Conservation (phyloP, 169 alveolate genomes). For the Miamiensis avidus region DNA sequence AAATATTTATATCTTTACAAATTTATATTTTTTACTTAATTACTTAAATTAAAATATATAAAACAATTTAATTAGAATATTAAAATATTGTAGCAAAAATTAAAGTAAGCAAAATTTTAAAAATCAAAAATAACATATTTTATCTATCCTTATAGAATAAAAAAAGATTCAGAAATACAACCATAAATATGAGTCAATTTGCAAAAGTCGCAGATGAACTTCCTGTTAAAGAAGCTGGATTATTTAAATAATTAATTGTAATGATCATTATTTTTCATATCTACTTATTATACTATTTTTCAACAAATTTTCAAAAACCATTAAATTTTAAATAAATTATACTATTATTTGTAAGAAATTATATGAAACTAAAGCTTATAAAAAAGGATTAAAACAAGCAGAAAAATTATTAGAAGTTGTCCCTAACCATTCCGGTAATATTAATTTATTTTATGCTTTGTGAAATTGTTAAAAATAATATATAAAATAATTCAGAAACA, state of each 20-base stretch:
- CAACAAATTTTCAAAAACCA: not conserved
- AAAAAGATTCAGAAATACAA: no score
- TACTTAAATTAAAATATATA: no score
- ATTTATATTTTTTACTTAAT: no score
- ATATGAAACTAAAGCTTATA: slow-evolving; percentile 53
- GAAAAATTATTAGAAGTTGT: slow-evolving; percentile 51
- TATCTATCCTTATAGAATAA: no score
- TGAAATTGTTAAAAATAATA: not conserved
- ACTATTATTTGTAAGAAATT: slow-evolving; percentile 28
- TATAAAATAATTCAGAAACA: slow-evolving; percentile 32
- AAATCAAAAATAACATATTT: no score
- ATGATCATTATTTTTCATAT: not conserved
- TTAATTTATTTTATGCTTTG: not conserved
- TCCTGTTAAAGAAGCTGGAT: slow-evolving; percentile 13
- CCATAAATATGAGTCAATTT: no score
- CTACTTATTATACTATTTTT: not conserved
- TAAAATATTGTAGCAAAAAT: no score
- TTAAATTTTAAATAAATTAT: not conserved
- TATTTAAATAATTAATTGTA: slow-evolving; percentile 22
- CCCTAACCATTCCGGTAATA: slow-evolving; percentile 57
- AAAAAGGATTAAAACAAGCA: slow-evolving; percentile 59
- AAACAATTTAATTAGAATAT: no score
- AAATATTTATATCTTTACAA: no score
- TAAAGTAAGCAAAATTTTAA: no score
- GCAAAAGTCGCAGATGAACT: no score